phyloP scores from a whole-genome alignment of 805 yeast genomes.

The Starmerella vitae region DNA sequence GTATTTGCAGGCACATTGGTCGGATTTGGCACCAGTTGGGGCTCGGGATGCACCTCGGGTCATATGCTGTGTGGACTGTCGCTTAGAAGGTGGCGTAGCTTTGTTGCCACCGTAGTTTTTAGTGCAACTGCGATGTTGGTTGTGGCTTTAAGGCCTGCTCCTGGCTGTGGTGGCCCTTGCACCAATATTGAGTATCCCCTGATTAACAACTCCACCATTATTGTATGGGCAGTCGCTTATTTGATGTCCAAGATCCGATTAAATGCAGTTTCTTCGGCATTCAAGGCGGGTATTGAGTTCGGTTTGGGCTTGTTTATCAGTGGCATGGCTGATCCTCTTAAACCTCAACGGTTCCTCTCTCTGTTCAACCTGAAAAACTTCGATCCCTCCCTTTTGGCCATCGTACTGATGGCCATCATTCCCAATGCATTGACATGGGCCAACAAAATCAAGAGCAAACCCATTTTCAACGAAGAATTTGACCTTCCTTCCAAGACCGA shows the following conservation, averaged over 20 bases:
- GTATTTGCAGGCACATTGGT: slow-evolving; percentile 34
- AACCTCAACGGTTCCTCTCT: slow-evolving; percentile 36
- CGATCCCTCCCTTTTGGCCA: slow-evolving; percentile 38
- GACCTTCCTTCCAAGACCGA: slow-evolving; percentile 21
- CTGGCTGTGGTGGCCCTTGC: slow-evolving; percentile 5
- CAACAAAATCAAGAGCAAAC: background rate
- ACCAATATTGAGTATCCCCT: background rate
- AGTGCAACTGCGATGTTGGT: slow-evolving; percentile 26
- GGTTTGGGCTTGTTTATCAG: slow-evolving; percentile 37
- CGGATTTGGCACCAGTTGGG: slow-evolving; percentile 37
- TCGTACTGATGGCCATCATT: slow-evolving; percentile 32
- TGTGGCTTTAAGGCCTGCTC: slow-evolving; percentile 6
- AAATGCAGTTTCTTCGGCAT: slow-evolving; percentile 3
- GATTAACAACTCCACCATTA: too few relatives aligned
- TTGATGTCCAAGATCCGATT: too few relatives aligned
- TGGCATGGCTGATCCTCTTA: slow-evolving; percentile 36
- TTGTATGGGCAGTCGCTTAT: too few relatives aligned
- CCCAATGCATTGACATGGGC: slow-evolving; percentile 30
- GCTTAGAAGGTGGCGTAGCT: slow-evolving; percentile 33
- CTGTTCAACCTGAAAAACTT: slow-evolving; percentile 28
- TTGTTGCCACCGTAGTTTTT: slow-evolving; percentile 35
- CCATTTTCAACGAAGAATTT: slow-evolving; percentile 9
- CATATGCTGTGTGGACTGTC: slow-evolving; percentile 42
- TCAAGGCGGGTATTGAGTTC: slow-evolving; percentile 28
- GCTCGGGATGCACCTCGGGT: slow-evolving; percentile 43